Conservation (phyloP, 306 rosid species). For the Quercus wislizeni region DNA sequence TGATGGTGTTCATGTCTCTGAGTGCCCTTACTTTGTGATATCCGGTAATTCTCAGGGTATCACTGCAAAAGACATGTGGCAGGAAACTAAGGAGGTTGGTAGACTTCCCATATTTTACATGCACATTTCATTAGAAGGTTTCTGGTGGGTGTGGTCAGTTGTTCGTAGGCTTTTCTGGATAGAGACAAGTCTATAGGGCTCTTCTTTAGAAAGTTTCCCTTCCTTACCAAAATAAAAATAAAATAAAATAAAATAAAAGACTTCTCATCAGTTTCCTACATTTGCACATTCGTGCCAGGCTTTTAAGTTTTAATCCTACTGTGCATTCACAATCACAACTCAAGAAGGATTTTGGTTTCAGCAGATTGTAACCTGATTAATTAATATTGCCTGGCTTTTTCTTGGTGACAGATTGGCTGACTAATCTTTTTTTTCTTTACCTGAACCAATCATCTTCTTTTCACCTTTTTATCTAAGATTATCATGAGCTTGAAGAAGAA, state of each 20-base stretch:
- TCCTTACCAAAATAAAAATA: too few relatives aligned
- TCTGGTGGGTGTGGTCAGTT: too few relatives aligned
- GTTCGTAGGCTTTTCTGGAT: rapidly evolving
- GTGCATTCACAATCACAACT: neutral
- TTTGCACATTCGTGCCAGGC: neutral
- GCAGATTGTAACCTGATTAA: neutral
- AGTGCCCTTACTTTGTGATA: conserved; percentile 80
- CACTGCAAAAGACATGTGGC: conserved; percentile 87
- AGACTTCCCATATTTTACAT: neutral
- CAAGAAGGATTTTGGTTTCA: neutral
- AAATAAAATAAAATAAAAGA: neutral
- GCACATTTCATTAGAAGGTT: neutral
- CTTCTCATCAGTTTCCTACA: conserved; percentile 3
- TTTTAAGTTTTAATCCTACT: neutral
- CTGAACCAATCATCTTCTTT: neutral
- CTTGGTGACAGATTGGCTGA: neutral
- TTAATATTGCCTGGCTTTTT: neutral
- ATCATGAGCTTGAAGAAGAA: conserved; percentile 17
- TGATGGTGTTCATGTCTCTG: conserved; percentile 66
- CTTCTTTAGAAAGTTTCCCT: too few relatives aligned
- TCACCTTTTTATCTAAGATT: neutral
- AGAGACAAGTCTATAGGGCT: too few relatives aligned
- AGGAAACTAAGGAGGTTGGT: conserved; percentile 74
- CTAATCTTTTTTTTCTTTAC: neutral
- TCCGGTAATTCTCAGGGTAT: conserved; percentile 68